Conservation (phyloP, 768 basidiomycete species). For the Coprinopsis sp. region DNA sequence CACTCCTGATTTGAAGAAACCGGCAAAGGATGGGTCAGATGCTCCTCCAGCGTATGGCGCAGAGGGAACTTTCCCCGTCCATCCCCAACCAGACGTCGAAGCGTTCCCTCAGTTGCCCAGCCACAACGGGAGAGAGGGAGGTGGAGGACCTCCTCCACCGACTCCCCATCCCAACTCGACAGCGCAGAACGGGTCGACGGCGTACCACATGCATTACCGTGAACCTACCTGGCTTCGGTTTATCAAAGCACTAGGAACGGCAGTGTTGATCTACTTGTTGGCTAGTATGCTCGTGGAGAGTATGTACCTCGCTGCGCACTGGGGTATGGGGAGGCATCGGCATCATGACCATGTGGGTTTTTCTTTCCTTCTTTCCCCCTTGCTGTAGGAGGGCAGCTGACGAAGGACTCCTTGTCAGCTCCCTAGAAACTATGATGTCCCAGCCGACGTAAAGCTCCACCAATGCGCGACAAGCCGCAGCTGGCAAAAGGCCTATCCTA, state of each 20-base stretch:
- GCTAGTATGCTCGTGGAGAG: constrained; percentile 3
- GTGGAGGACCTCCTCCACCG: too few species aligned
- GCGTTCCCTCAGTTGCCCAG: not conserved
- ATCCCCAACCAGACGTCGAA: not conserved
- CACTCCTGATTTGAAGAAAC: not conserved
- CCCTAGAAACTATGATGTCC: too few species aligned
- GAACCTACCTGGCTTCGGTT: constrained; percentile 6
- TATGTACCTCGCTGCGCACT: not conserved
- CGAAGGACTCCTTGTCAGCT: not conserved
- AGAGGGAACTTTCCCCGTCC: not conserved
- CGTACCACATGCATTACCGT: not conserved
- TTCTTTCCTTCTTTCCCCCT: not conserved
- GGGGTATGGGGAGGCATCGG: not conserved
- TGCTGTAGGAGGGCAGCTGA: not conserved
- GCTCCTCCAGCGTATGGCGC: not conserved
- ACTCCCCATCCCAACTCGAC: too few species aligned
- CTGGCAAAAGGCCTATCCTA: not conserved
- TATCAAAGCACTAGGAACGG: constrained; percentile 3
- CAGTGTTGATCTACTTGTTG: constrained; percentile 4
- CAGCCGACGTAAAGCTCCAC: constrained; percentile 15
- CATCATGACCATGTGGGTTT: constrained; percentile 1
- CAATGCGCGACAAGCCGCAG: constrained; percentile 9
- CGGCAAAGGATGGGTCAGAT: not conserved
- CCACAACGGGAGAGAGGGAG: too few species aligned
- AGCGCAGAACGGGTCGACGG: not conserved